Conservation (phyloP, 202 grass and related monocot species). For the Brachypodium distachyon region DNA sequence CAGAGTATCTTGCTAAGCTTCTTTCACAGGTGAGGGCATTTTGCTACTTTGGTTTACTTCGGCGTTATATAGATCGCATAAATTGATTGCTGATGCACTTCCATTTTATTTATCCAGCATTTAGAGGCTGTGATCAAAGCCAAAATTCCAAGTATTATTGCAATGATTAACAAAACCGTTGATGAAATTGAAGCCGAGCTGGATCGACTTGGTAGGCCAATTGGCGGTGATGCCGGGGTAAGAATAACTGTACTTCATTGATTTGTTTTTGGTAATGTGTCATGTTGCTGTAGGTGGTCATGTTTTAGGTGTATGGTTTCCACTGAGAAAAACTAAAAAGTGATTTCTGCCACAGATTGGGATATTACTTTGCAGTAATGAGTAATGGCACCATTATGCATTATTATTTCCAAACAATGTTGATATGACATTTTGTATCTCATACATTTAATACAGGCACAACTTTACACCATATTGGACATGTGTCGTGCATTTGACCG, state of each 20-base stretch:
- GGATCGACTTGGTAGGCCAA: constrained; percentile 87
- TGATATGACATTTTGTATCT: constrained; percentile 13
- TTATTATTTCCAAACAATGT: not conserved
- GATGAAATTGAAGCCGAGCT: constrained; percentile 99
- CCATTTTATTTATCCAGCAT: constrained; percentile 60
- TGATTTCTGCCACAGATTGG: not conserved
- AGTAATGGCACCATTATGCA: not conserved
- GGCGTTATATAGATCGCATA: not conserved
- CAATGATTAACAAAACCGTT: constrained; percentile 98
- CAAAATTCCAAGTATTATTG: constrained; percentile 92
- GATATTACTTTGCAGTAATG: not conserved
- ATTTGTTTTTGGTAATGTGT: not conserved
- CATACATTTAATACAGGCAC: constrained; percentile 50
- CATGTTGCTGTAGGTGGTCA: not conserved
- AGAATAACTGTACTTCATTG: constrained; percentile 17
- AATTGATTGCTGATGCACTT: constrained; percentile 11
- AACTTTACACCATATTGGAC: constrained; percentile 97
- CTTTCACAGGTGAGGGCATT: constrained; percentile 59
- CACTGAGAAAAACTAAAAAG: not conserved
- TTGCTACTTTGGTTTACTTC: constrained; percentile 7
- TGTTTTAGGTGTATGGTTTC: not conserved
- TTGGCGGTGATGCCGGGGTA: constrained; percentile 94
- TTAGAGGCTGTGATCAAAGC: constrained; percentile 88
- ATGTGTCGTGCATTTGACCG: constrained; percentile 99
- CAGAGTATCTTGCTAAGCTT: constrained; percentile 96